Conservation (phyloP, 139 green algal species). For the Mesotaenium endlicherianum region DNA sequence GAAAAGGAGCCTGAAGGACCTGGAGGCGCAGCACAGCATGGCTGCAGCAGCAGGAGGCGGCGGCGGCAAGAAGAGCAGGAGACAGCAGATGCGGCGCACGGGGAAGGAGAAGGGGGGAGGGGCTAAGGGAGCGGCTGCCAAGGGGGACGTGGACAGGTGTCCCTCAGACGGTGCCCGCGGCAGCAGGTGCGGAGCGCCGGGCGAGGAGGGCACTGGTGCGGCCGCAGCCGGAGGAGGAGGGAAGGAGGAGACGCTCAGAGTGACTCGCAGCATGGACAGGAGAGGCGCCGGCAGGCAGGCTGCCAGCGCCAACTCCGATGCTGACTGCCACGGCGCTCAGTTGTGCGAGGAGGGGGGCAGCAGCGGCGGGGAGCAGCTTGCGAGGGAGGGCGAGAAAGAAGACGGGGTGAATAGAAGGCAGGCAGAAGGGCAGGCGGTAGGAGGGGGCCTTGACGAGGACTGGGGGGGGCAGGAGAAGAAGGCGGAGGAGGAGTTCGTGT, state of each 20-base stretch:
- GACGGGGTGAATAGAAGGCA: not conserved
- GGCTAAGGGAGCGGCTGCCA: too few species aligned
- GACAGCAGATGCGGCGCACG: not conserved
- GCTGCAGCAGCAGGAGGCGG: not conserved
- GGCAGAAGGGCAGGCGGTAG: not conserved
- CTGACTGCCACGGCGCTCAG: not conserved
- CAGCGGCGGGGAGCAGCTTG: not conserved
- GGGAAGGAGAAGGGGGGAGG: not conserved
- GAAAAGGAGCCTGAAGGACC: not conserved
- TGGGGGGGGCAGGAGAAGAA: too few species aligned
- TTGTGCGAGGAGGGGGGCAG: not conserved
- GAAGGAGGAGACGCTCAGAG: not conserved
- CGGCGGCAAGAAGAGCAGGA: not conserved
- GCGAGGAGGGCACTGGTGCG: too few species aligned
- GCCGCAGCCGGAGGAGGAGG: too few species aligned
- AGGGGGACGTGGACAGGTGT: too few species aligned
- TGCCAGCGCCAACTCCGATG: not conserved
- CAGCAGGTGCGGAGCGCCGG: too few species aligned
- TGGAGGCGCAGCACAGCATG: not conserved
- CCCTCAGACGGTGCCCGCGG: too few species aligned
- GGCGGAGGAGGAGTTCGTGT: not conserved
- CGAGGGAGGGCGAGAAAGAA: not conserved
- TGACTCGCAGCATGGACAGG: not conserved
- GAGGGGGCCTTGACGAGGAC: too few species aligned
- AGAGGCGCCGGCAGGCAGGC: not conserved